Evolutionary conservation across 495 filamentous ascomycete genomes (phyloP).

Genomic region (Umbilicaria muhlenbergii): DNA sequence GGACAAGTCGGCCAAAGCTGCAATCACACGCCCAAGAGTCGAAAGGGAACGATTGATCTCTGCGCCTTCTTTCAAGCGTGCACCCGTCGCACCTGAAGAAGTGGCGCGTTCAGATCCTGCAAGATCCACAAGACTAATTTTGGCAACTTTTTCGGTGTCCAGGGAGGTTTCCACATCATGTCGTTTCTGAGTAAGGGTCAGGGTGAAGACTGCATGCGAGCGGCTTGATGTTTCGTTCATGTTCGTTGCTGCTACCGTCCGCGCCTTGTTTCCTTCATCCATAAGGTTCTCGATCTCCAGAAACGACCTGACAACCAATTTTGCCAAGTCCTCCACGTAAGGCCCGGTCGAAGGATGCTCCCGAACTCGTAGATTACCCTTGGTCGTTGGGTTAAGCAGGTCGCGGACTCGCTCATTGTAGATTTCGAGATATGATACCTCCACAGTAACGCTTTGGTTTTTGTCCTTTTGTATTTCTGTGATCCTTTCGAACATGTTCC

Average conservation of each 20-base stretch:
- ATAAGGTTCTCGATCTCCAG: constrained; percentile 92
- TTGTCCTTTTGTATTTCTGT: constrained; percentile 57
- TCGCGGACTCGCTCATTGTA: constrained; percentile 98
- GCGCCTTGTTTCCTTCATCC: constrained; percentile 97
- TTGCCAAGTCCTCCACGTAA: constrained; percentile 95
- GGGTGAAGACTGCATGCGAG: constrained; percentile 94
- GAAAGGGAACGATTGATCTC: constrained; percentile 97
- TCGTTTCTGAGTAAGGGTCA: constrained; percentile 87
- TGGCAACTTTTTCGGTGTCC: constrained; percentile 93
- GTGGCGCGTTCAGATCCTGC: constrained; percentile 94
- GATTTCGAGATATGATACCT: constrained; percentile 98
- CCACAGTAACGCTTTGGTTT: constrained; percentile 74
- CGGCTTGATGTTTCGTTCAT: constrained; percentile 99
- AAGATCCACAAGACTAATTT: constrained; percentile 95
- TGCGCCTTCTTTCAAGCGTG: constrained; percentile 91
- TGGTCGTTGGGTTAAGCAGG: constrained; percentile 88
- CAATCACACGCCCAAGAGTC: constrained; percentile 95
- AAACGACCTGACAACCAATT: constrained; percentile 93
- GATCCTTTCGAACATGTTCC: constrained; percentile 91
- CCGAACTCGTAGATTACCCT: constrained; percentile 90
- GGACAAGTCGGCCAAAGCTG: constrained; percentile 82
- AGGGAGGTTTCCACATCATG: constrained; percentile 88
- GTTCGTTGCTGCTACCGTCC: constrained; percentile 96
- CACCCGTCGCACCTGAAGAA: constrained; percentile 90
- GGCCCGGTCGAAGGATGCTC: constrained; percentile 96